Percentiles rank a stretch among this genome's conserved stretches.
These are phyloP conservation scores for Phanerodontia chrysosporium DNA, from an alignment of 768 basidiomycete species.

Conservation along the genomic window DNA sequence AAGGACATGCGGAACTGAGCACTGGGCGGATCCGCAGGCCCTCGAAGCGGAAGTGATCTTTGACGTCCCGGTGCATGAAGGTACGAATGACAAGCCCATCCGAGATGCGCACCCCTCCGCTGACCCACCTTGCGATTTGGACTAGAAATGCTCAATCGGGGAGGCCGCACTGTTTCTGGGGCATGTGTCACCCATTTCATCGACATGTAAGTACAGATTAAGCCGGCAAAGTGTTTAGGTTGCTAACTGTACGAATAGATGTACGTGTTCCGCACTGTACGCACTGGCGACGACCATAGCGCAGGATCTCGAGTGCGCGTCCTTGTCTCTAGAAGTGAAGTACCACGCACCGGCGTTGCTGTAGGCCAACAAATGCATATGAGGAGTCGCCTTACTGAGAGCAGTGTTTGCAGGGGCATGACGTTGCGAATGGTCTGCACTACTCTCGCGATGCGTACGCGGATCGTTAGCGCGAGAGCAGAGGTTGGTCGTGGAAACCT, in stretches of 20 bases:
- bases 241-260: constrained; percentile 8
- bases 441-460: constrained; percentile 13
- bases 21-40: background rate
- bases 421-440: constrained; percentile 19
- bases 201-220: constrained; percentile 18
- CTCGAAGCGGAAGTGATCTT: constrained; percentile 18
- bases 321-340: constrained; percentile 17
- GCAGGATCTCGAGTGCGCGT: constrained; percentile 17
- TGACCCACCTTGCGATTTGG: background rate
- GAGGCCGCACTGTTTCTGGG: constrained; percentile 21
- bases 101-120: background rate
- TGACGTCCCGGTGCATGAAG: constrained; percentile 20
- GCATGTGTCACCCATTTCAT: constrained; percentile 16
- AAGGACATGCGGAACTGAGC: background rate
- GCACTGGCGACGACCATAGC: constrained; percentile 11
- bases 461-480: constrained; percentile 13
- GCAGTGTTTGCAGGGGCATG: constrained; percentile 14
- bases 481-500: constrained; percentile 15
- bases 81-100: constrained; percentile 5
- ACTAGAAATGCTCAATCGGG: constrained; percentile 25
- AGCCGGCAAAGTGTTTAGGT: background rate
- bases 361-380: constrained; percentile 9
- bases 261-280: constrained; percentile 19
- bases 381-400: background rate
- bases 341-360: constrained; percentile 18